Evolutionary conservation across 805 yeast genomes (phyloP), one percentile per base, ranked within the genome.

Genomic region (Candida glaebosa): DNA sequence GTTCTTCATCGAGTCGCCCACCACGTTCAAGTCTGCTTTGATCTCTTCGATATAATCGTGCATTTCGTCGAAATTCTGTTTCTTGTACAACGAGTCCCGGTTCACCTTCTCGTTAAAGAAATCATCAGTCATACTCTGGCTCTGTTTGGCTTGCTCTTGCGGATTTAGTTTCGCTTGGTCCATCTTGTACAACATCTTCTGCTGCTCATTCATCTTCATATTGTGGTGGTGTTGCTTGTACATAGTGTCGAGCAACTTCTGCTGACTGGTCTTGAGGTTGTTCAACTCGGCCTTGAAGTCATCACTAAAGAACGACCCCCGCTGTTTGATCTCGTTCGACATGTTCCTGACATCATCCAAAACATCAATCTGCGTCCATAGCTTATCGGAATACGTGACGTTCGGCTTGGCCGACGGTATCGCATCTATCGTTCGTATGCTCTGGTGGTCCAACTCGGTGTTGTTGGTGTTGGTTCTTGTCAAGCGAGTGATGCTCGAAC

Each of bases 361-460:
- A 0, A 86, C 83, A 52, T 86, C 96, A 38, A 89, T 81, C 50
- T 87, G 95, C 5, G 91, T 82, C 95, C 96, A 90, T 35, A 87
- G 69, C 53, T 76, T 74, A 60, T 87, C 96, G 62, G 82, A 89
- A 45, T 77, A 67, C 40, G 85, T 81, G 16, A 78, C 81, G 37
- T 71, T 68, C 5, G 88, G 87, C 38, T 68, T 63, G 0, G 80
- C 76, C 3, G 78, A 65, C 7, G 81, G 76, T 3, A 80, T 59
- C 46, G 68, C 68, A 54, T 82, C 87, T 14, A 60, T 46, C 3
- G 67, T 54, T 26, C 64, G 37, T 15, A 53, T 26, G 47, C 49
- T 46, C 15, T 43, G 47, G 6, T 40, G 31, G 30, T 49, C 53
- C 18, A 43, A 12, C 6, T 51, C 61, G 12, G 54, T 51, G 38